Evolutionary conservation across 2,329 filamentous ascomycete genomes (phyloP), one percentile per base, ranked within the genome.

Genomic region (Colletotrichum abscissum): DNA sequence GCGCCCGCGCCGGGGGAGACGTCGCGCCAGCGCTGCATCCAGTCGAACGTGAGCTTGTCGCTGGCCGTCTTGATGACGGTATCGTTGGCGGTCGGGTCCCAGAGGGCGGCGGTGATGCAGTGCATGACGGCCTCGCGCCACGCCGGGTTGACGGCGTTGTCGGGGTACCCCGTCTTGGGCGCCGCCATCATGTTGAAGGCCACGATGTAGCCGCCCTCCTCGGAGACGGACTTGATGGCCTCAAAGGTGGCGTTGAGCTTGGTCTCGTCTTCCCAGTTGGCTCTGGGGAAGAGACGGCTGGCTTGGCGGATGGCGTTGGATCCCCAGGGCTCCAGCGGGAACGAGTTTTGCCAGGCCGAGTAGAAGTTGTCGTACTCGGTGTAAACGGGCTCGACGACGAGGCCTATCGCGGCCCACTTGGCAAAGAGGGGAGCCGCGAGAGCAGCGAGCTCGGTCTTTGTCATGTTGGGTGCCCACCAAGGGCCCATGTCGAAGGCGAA

Each of bases 141-240:
- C 1, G 86, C 87, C 4, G 87, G 85, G 76, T 86, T 86, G 52
- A 88, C 81, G 6, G 85, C 82, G 16, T 83, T 86, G 62, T 82
- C 81, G 1, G 82, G 80, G 63, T 67, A 72, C 7, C 72, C 72
- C 24, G 65, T 49, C 65, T 68, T 55, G 19, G 72, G 72, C 24
- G 74, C 74, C 14, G 71, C 71, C 35, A 63, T 58, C 16, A 82
- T 76, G 75, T 81, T 81, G 74, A 81, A 82, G 26, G 78, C 79
- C 38, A 82, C 75, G 8, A 82, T 65, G 24, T 77, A 59, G 49
- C 77, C 76, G 4, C 78, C 80, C 3, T 77, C 76, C n/a, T 76
- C 74, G 16, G 80, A 66, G 1, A 78, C 79, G 75, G 69, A 7
- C 58, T 74, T 74, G 63, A 75, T 56, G 30, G 78, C 78, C 1